These are phyloP conservation scores for Lithospermum erythrorhizon DNA, from an alignment of 257 asterid genomes.

Conservation along the genomic window DNA sequence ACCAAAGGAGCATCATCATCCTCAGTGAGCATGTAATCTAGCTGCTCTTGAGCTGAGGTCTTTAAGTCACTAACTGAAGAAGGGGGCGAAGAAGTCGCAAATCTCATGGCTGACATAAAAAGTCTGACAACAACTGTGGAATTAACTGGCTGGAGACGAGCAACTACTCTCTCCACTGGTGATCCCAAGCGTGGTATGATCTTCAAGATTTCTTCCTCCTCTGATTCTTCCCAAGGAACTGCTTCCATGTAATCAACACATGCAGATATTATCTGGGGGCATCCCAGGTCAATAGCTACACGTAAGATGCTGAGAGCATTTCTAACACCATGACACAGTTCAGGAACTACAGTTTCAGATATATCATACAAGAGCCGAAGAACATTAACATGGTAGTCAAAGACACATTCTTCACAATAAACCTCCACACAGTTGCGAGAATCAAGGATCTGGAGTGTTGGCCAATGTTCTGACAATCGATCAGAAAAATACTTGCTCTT, in stretches of 20 bases:
- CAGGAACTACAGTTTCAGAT: constrained; percentile 26
- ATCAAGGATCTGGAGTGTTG: constrained; percentile 78
- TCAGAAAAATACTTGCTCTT: constrained; percentile 73
- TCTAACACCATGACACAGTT: constrained; percentile 43
- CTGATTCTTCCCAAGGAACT: constrained; percentile 91
- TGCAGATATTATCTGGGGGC: constrained; percentile 53
- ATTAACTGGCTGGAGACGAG: constrained; percentile 73
- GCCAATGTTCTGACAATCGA: constrained; percentile 70
- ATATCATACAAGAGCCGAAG: constrained; percentile 54
- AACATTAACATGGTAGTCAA: constrained; percentile 49
- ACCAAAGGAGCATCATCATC: constrained; percentile 80
- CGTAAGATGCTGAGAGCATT: constrained; percentile 62
- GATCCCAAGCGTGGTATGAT: constrained; percentile 63
- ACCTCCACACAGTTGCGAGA: constrained; percentile 85
- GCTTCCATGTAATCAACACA: constrained; percentile 84
- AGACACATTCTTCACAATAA: constrained; percentile 54
- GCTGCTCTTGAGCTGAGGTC: constrained; percentile 77
- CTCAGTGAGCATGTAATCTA: constrained; percentile 80
- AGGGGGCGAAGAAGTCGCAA: constrained; percentile 65
- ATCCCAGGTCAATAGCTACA: constrained; percentile 56
- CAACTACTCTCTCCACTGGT: constrained; percentile 47
- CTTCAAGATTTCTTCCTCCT: constrained; percentile 82
- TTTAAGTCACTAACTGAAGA: constrained; percentile 45
- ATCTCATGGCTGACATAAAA: constrained; percentile 52
- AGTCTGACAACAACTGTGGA: constrained; percentile 31